Percentiles rank a stretch among this genome's conserved stretches.
Evolutionary conservation across 768 basidiomycete species (phyloP).

Genomic region (Tricholoma sp.): DNA sequence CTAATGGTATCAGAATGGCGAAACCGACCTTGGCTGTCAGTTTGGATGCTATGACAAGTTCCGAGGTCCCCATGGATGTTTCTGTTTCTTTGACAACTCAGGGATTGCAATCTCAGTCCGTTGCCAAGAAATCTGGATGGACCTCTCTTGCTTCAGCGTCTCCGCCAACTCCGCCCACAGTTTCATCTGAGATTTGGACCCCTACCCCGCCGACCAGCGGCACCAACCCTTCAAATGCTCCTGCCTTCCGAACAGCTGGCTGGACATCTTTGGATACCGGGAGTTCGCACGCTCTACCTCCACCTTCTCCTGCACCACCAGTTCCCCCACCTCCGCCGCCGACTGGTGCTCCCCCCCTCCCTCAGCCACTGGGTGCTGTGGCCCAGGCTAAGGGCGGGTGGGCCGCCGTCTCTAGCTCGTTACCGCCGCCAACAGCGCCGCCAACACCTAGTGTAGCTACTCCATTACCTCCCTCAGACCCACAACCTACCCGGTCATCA

Average conservation of each 20-base stretch:
- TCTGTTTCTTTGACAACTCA: conserved; percentile 20
- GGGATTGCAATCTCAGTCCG: conserved; percentile 18
- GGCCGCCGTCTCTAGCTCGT: neutral
- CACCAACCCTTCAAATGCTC: conserved; percentile 22
- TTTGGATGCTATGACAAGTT: conserved; percentile 15
- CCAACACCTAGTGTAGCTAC: conserved; percentile 1
- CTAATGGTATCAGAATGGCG: conserved; percentile 70
- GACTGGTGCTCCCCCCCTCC: conserved; percentile 4
- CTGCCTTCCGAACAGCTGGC: conserved; percentile 56
- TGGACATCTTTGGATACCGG: conserved; percentile 63
- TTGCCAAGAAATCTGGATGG: conserved; percentile 48
- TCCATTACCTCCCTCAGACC: conserved; percentile 13
- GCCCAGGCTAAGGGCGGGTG: neutral
- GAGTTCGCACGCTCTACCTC: conserved; percentile 23
- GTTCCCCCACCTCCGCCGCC: conserved; percentile 15
- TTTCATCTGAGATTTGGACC: conserved; percentile 7
- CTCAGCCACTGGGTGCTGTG: neutral
- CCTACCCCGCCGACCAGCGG: conserved; percentile 11
- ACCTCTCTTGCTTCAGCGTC: conserved; percentile 31
- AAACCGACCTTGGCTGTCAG: conserved; percentile 29
- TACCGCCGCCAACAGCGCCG: too few relatives aligned
- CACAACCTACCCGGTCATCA: conserved; percentile 36
- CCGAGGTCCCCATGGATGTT: conserved; percentile 22
- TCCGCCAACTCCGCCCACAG: conserved; percentile 12
- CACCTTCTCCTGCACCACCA: neutral